phyloP scores from a whole-genome alignment of 306 rosid species.

The Begonia peltatifolia region DNA sequence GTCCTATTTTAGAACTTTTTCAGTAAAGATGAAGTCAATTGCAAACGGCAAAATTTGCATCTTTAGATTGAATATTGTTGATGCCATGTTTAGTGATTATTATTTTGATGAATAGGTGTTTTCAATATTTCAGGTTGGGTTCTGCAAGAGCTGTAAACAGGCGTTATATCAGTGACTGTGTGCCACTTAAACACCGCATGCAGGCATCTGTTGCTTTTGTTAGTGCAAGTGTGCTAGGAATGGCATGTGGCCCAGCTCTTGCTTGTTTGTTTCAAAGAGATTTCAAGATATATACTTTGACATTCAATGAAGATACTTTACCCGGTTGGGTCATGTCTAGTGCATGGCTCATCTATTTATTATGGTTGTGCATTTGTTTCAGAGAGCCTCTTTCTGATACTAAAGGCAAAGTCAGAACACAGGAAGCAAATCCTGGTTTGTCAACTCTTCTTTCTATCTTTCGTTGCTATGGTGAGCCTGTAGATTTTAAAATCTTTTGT shows the following conservation, averaged over 20 bases:
- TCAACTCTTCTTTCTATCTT: background rate
- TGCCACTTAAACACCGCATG: constrained; percentile 29
- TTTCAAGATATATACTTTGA: constrained; percentile 28
- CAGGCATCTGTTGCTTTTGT: constrained; percentile 59
- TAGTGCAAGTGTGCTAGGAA: constrained; percentile 70
- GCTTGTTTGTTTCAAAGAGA: constrained; percentile 27
- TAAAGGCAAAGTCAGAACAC: constrained; percentile 4
- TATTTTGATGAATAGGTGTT: background rate
- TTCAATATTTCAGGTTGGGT: constrained; percentile 22
- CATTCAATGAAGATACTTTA: constrained; percentile 37
- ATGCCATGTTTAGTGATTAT: background rate
- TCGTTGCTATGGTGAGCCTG: too few relatives aligned
- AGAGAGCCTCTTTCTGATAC: constrained; percentile 20
- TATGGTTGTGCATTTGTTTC: constrained; percentile 29
- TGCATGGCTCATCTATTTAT: constrained; percentile 31
- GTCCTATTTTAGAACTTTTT: too few relatives aligned
- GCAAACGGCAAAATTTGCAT: background rate
- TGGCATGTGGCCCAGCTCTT: constrained; percentile 48
- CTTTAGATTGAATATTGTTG: background rate
- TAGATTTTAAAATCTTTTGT: background rate
- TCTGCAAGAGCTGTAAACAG: constrained; percentile 42
- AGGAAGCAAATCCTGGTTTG: constrained; percentile 19
- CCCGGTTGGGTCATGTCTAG: constrained; percentile 45
- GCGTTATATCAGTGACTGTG: constrained; percentile 41
- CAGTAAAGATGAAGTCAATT: too few relatives aligned